Evolutionary conservation across 2,329 filamentous ascomycete genomes (phyloP).

Genomic region (Beauveria medogensis): DNA sequence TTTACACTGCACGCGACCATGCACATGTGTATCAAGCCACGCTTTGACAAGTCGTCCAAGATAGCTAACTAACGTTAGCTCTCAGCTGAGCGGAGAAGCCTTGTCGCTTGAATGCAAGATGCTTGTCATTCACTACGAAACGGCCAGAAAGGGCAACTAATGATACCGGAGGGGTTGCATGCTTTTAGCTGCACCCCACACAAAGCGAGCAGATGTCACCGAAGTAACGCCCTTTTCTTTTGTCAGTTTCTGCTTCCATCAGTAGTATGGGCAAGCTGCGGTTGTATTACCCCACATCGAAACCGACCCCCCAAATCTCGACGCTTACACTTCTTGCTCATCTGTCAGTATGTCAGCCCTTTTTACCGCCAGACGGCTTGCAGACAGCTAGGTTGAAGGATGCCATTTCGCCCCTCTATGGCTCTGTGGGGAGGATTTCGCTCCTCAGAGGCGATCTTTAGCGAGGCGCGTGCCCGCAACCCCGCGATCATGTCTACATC

Average conservation of each 20-base stretch:
- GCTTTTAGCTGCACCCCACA: neutral
- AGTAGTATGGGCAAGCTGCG: neutral
- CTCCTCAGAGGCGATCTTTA: neutral
- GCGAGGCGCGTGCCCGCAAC: neutral
- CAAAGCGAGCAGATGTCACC: neutral
- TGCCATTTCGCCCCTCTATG: too few relatives aligned
- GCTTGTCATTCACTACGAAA: too few relatives aligned
- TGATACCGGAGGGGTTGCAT: neutral
- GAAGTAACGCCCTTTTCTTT: conserved; percentile 1
- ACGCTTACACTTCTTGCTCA: neutral
- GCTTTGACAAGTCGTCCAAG: neutral
- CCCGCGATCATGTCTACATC: neutral
- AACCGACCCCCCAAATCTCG: neutral
- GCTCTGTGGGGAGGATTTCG: too few relatives aligned
- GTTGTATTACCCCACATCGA: conserved; percentile 1
- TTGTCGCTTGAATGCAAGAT: too few relatives aligned
- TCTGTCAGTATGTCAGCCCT: neutral
- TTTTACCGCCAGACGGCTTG: neutral
- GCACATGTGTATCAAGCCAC: neutral
- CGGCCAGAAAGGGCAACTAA: neutral
- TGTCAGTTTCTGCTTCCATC: neutral
- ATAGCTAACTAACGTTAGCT: neutral
- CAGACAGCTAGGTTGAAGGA: neutral
- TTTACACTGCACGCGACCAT: neutral
- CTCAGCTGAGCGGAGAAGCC: neutral